These are phyloP conservation scores for Linnemannia zychae DNA, from an alignment of 192 early-diverging fungal genomes.

Conservation along the genomic window DNA sequence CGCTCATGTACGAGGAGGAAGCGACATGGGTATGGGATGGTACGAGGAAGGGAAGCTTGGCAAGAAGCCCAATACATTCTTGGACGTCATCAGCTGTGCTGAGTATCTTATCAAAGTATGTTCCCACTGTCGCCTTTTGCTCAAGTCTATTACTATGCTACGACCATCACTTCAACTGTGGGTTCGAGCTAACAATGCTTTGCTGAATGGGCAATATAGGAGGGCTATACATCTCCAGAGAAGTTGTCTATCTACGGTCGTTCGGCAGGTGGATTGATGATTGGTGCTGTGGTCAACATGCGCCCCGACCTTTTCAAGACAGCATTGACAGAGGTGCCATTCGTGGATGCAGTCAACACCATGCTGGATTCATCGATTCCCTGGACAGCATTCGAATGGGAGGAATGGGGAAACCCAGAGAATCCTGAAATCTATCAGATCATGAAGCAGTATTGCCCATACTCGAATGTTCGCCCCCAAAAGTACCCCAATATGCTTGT, in stretches of 20 bases:
- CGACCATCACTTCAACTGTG: not conserved
- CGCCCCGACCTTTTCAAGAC: slow-evolving; percentile 80
- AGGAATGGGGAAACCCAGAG: slow-evolving; percentile 83
- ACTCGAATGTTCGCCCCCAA: slow-evolving; percentile 69
- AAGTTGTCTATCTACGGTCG: slow-evolving; percentile 62
- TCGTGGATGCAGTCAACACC: slow-evolving; percentile 88
- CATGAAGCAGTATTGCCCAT: slow-evolving; percentile 75
- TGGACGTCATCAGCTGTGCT: slow-evolving; percentile 77
- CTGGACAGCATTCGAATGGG: slow-evolving; percentile 76
- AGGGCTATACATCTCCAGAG: slow-evolving; percentile 61
- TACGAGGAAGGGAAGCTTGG: slow-evolving; percentile 79
- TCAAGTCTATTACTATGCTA: not conserved
- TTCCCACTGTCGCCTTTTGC: not conserved
- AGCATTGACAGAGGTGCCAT: slow-evolving; percentile 82
- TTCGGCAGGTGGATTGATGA: slow-evolving; percentile 41
- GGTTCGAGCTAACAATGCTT: not conserved
- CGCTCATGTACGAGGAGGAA: slow-evolving; percentile 86
- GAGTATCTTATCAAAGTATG: slow-evolving; percentile 71
- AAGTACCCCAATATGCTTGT: slow-evolving; percentile 76
- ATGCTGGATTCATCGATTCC: slow-evolving; percentile 85
- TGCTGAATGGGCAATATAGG: not conserved
- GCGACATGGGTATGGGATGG: slow-evolving; percentile 84
- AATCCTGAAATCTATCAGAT: slow-evolving; percentile 62
- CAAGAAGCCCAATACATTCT: slow-evolving; percentile 80
- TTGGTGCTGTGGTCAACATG: slow-evolving; percentile 73